Evolutionary conservation across 306 rosid genomes (phyloP).

Genomic region (Vicia faba): DNA sequence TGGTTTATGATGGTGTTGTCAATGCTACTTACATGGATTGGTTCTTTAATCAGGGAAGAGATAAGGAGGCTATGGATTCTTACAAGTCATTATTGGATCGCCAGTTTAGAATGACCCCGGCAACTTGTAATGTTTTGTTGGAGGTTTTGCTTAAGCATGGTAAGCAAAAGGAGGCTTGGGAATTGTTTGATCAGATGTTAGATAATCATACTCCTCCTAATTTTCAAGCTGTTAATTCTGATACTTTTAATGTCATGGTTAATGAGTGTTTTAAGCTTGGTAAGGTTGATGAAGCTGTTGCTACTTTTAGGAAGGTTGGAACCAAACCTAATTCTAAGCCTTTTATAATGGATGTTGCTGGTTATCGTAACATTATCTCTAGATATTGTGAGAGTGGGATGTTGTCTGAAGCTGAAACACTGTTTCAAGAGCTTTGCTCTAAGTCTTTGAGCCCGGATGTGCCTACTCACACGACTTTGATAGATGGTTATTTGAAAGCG

Average conservation of each 20-base stretch:
- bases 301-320: slow-evolving; percentile 81
- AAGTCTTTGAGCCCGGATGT: slow-evolving; percentile 87
- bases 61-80: slow-evolving; percentile 87
- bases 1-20: slow-evolving; percentile 91
- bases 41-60: slow-evolving; percentile 66
- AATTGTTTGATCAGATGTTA: slow-evolving; percentile 72
- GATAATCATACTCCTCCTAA: slow-evolving; percentile 91
- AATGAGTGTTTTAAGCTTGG: slow-evolving; percentile 78
- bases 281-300: slow-evolving; percentile 56
- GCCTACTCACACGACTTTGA: slow-evolving; percentile 71
- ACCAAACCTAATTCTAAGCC: slow-evolving; percentile 69
- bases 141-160: slow-evolving; percentile 74
- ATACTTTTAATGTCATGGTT: slow-evolving; percentile 85
- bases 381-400: slow-evolving; percentile 76
- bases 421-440: slow-evolving; percentile 70
- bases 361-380: slow-evolving; percentile 80
- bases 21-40: slow-evolving; percentile 89
- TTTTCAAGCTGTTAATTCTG: slow-evolving; percentile 85
- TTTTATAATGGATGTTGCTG: slow-evolving; percentile 91
- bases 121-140: slow-evolving; percentile 82
- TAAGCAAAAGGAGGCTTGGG: slow-evolving; percentile 63
- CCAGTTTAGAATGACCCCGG: slow-evolving; percentile 79
- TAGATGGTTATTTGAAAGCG: slow-evolving; percentile 71
- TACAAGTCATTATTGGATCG: slow-evolving; percentile 70
- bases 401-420: slow-evolving; percentile 67